A percentile compares a stretch with the other conserved stretches of the same genome.
Evolutionary conservation across 2,329 filamentous ascomycete genomes (phyloP).

Genomic region (Colletotrichum viniferum): DNA sequence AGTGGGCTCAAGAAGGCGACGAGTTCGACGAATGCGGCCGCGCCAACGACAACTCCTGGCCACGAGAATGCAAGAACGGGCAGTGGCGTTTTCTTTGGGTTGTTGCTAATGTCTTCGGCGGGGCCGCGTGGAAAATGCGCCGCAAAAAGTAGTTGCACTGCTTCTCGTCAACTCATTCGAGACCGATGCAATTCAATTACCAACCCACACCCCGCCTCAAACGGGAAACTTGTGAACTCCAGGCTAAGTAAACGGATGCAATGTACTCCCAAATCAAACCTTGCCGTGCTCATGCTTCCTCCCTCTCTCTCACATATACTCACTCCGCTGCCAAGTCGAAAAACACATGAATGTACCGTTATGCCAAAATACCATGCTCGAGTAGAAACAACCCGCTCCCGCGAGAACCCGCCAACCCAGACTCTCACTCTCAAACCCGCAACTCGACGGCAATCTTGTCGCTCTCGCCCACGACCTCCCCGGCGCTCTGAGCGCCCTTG

Average conservation of each 20-base stretch:
- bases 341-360: neutral
- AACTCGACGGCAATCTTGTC: constrained; percentile 24
- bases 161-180: neutral
- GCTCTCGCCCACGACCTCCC: neutral
- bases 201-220: neutral
- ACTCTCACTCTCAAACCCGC: neutral
- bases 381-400: neutral
- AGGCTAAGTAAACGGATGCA: neutral
- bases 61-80: too few species aligned
- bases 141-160: neutral
- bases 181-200: neutral
- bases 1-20: neutral
- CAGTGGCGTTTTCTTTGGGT: neutral
- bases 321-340: too few species aligned
- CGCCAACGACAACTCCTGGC: too few species aligned
- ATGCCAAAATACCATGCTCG: neutral
- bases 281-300: neutral
- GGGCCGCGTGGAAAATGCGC: fast-evolving
- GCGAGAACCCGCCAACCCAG: neutral
- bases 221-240: neutral
- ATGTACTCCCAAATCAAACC: neutral
- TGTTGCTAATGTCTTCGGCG: fast-evolving
- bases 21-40: neutral
- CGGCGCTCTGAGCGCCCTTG: neutral
- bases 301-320: neutral